Percentiles rank a stretch among this genome's conserved stretches.
These are phyloP conservation scores for Ceratocystis papillata DNA, from an alignment of 2,329 filamentous ascomycete genomes.

Conservation along the genomic window DNA sequence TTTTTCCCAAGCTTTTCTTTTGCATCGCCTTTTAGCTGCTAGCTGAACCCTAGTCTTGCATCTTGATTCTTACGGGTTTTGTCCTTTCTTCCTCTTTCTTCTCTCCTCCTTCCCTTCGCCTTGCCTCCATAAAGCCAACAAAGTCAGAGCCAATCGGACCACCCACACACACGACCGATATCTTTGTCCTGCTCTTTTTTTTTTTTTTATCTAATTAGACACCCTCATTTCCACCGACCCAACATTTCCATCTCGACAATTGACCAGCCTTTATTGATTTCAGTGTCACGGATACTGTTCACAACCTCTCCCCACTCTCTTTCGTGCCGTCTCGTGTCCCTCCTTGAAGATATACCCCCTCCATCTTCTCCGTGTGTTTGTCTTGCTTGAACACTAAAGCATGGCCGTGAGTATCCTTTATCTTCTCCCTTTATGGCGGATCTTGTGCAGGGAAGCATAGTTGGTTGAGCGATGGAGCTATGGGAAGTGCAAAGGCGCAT, in stretches of 20 bases:
- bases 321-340: not conserved
- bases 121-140: not conserved
- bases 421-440: not conserved
- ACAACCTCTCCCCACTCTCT: no score
- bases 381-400: not conserved
- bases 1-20: no score
- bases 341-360: not conserved
- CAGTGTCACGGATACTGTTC: no score
- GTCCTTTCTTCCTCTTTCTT: not conserved
- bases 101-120: not conserved
- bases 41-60: not conserved
- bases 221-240: no score
- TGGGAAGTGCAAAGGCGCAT: not conserved
- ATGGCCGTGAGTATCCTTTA: slow-evolving; percentile 10
- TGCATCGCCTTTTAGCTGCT: not conserved
- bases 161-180: no score
- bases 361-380: not conserved
- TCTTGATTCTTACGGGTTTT: not conserved
- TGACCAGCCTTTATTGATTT: no score
- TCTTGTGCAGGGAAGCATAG: no score
- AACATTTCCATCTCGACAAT: no score
- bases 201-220: no score
- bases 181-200: no score
- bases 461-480: not conserved
- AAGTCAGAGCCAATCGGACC: no score